These are phyloP conservation scores for Rhynchosporium graminicola DNA, from an alignment of 2,329 filamentous ascomycete genomes.

Conservation along the genomic window DNA sequence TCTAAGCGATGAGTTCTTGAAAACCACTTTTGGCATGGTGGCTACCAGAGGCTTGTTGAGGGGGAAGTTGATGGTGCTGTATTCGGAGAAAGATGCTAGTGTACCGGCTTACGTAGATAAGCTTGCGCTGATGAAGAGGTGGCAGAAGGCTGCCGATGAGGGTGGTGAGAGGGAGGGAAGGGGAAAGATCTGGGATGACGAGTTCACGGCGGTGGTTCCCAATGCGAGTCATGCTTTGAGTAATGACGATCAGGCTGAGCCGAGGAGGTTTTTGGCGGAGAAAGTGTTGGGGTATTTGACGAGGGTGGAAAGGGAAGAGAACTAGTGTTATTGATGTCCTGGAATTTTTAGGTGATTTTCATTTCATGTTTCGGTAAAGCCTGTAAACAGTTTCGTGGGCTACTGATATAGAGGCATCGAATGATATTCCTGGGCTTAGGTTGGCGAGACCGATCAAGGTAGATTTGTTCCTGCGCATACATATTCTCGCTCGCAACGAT, in stretches of 20 bases:
- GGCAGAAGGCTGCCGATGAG: conserved; percentile 41
- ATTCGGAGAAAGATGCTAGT: conserved; percentile 7
- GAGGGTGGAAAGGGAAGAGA: conserved; percentile 4
- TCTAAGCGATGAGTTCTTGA: conserved; percentile 5
- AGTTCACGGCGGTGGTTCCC: conserved; percentile 50
- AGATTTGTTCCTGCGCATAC: too few relatives aligned
- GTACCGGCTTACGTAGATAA: conserved; percentile 11
- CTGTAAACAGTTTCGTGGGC: too few relatives aligned
- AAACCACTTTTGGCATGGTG: conserved; percentile 8
- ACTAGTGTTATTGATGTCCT: neutral
- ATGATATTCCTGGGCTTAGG: too few relatives aligned
- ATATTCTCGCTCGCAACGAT: too few relatives aligned
- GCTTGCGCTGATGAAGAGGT: conserved; percentile 7
- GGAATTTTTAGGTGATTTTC: too few relatives aligned
- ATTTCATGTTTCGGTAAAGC: too few relatives aligned
- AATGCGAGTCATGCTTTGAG: conserved; percentile 51
- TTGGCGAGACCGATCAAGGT: too few relatives aligned
- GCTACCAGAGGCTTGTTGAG: conserved; percentile 43
- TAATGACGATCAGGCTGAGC: conserved; percentile 49
- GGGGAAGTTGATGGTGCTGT: conserved; percentile 14
- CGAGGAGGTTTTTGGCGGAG: conserved; percentile 34
- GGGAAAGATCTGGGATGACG: conserved; percentile 47
- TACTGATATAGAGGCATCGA: too few relatives aligned
- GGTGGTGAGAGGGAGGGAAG: conserved; percentile 31
- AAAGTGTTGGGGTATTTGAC: conserved; percentile 26